These are phyloP conservation scores for Zelopaecilomyces penicillatus DNA, from an alignment of 2,329 filamentous ascomycete genomes.

Conservation along the genomic window DNA sequence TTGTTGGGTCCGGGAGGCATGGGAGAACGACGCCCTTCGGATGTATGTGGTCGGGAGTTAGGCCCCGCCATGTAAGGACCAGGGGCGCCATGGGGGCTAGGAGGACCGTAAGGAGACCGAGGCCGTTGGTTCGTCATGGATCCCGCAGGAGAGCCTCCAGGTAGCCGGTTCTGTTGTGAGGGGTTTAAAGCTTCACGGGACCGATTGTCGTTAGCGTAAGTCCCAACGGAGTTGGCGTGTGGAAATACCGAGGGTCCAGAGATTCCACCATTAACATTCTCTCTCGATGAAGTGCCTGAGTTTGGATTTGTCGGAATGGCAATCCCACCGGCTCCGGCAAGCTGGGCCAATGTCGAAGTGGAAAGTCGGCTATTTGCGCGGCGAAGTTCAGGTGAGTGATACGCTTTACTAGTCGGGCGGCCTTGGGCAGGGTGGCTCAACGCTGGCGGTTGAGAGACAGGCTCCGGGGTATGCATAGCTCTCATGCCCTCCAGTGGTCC, in stretches of 20 bases:
- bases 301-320: slow-evolving; percentile 30
- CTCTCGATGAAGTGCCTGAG: slow-evolving; percentile 21
- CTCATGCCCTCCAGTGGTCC: slow-evolving; percentile 36
- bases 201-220: slow-evolving; percentile 45
- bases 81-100: slow-evolving; percentile 24
- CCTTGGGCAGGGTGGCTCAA: slow-evolving; percentile 70
- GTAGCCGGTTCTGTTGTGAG: slow-evolving; percentile 25
- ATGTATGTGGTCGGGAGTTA: slow-evolving; percentile 23
- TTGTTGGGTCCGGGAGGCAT: slow-evolving; percentile 18
- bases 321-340: slow-evolving; percentile 60
- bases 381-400: slow-evolving; percentile 68
- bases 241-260: slow-evolving; percentile 42
- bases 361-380: slow-evolving; percentile 80
- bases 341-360: slow-evolving; percentile 67
- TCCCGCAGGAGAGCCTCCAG: slow-evolving; percentile 31
- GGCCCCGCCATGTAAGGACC: slow-evolving; percentile 24
- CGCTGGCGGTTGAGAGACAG: slow-evolving; percentile 68
- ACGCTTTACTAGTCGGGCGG: slow-evolving; percentile 58
- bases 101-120: slow-evolving; percentile 35
- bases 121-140: slow-evolving; percentile 33
- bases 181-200: slow-evolving; percentile 45
- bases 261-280: slow-evolving; percentile 21
- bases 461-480: slow-evolving; percentile 58
- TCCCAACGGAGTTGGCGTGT: slow-evolving; percentile 41
- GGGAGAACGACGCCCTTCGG: slow-evolving; percentile 23